Evolutionary conservation across 1,284 basidiomycete species (phyloP), one percentile per base, ranked within the genome.

Genomic region (Porphyrellus sp.): DNA sequence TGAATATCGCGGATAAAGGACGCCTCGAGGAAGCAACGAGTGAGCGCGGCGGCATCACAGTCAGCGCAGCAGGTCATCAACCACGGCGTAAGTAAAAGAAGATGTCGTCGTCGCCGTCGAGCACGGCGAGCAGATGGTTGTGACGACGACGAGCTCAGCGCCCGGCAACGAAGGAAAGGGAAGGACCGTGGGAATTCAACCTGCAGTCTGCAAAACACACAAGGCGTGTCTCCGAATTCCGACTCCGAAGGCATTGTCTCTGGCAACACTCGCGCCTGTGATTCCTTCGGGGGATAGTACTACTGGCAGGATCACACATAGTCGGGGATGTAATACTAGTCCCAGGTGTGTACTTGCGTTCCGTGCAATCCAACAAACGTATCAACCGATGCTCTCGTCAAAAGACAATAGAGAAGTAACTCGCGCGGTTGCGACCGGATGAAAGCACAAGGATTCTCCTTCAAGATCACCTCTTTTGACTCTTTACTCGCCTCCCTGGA

Each of bases 1-100:
- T 55, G 58, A 70, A 71, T 55, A 68, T 68, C 56, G 67, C 67
- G 41, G 67, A 68, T 63, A 71, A 70, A 68, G 70, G 67, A 53
- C 67, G 70, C 53, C 65, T 70, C 48, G 67, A 69, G 46, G 67
- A 62, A 58, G 67, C 27, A 68, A 58, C 52, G 49, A 66, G 48
- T 45, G 68, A 70, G 58, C 68, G 66, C 49, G 66, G 69, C 64
- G 69, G 67, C 69, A 71, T 69, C 56, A 70, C 58, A 61, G 39
- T 51, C 37, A 42, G 58, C 42, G 40, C 57, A 58, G 51, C 38
- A 51, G 56, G 48, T 68, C 65, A 68, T 68, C 51, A 69, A 68
- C 47, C 61, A 60, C 63, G 53, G 52, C 58, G 58, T 31, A 45
- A 53, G 49, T 39, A 34, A 51, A 54, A 44, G 40, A 54, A 46